Conservation (phyloP, 2,329 filamentous ascomycete species). For the Ceratocystis alfenasii region DNA sequence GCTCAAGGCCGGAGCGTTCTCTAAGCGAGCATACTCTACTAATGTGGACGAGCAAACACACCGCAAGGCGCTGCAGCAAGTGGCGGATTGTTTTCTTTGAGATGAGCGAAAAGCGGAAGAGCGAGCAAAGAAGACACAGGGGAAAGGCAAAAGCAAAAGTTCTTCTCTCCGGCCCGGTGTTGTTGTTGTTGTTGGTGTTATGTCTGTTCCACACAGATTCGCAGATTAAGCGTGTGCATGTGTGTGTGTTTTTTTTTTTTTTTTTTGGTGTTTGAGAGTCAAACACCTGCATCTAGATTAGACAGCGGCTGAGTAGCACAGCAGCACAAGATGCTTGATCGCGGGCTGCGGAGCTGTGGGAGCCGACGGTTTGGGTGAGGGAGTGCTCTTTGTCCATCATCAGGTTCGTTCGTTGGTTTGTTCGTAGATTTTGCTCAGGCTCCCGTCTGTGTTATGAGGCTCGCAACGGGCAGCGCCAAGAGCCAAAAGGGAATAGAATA, state of each 20-base stretch:
- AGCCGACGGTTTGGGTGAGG: too few relatives aligned
- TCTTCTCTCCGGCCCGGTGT: too few relatives aligned
- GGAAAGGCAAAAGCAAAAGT: background rate
- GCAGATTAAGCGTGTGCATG: background rate
- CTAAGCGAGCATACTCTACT: too few relatives aligned
- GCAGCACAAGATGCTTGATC: background rate
- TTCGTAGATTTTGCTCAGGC: too few relatives aligned
- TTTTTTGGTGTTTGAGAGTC: background rate
- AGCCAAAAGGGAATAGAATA: background rate
- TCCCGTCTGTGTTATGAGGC: background rate
- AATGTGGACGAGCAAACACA: too few relatives aligned
- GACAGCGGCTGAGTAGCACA: background rate
- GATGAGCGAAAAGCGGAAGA: background rate
- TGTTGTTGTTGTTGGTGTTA: background rate
- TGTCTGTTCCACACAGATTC: background rate
- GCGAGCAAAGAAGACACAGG: slow-evolving; percentile 14
- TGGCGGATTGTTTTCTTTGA: too few relatives aligned
- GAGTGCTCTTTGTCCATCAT: too few relatives aligned
- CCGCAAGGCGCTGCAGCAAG: too few relatives aligned
- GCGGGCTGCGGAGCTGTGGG: too few relatives aligned
- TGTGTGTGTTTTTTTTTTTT: background rate
- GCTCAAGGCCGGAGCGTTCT: too few relatives aligned
- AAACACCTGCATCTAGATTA: background rate
- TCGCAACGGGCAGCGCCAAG: background rate
- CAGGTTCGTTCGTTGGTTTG: too few relatives aligned